Percentiles rank a stretch among this genome's conserved stretches.
These are phyloP conservation scores for Knufia petricola DNA, from an alignment of 2,329 filamentous ascomycete species.

Conservation along the genomic window DNA sequence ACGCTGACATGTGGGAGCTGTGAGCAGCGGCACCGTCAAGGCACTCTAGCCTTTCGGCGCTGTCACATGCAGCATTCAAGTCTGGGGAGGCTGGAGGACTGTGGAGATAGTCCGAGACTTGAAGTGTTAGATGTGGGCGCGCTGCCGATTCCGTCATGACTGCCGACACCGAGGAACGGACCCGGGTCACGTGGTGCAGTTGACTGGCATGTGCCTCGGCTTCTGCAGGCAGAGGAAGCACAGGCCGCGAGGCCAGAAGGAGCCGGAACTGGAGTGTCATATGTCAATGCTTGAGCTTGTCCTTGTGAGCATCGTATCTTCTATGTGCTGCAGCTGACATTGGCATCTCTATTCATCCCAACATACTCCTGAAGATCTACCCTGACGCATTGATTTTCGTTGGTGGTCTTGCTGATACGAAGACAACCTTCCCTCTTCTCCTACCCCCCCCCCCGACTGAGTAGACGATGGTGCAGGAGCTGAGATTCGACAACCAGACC, in stretches of 20 bases:
- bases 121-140: too few relatives aligned
- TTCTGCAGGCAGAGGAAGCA: not conserved
- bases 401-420: not conserved
- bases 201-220: not conserved
- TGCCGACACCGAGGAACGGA: not conserved
- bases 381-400: not conserved
- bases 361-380: not conserved
- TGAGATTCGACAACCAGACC: constrained; percentile 81
- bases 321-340: not conserved
- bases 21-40: too few relatives aligned
- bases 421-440: not conserved
- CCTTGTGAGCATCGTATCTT: constrained; percentile 1
- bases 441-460: constrained; percentile 7
- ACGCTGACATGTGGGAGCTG: not conserved
- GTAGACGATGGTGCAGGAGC: constrained; percentile 49
- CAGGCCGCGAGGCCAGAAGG: not conserved
- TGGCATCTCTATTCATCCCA: not conserved
- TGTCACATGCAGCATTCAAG: too few relatives aligned
- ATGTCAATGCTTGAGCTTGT: not conserved
- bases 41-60: too few relatives aligned
- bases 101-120: too few relatives aligned
- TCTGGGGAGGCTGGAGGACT: too few relatives aligned
- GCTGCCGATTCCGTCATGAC: too few relatives aligned
- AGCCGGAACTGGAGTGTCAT: not conserved
- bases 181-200: not conserved